Conservation (phyloP, 352 stramenopile species). For the Globisporangium viniferum region DNA sequence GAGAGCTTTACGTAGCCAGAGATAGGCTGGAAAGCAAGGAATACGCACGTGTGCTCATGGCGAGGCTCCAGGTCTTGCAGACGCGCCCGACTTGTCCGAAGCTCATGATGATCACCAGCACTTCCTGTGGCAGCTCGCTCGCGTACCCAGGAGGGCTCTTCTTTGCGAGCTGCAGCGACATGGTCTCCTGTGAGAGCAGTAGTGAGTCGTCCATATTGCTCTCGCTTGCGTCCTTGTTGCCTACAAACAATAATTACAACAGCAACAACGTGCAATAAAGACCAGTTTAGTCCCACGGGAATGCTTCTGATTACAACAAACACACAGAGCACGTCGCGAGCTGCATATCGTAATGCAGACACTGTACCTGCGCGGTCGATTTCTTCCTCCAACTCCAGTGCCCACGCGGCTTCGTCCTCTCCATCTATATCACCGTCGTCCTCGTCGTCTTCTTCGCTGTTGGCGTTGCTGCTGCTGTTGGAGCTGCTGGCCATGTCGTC, state of each 20-base stretch:
- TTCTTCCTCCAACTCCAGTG: conserved; percentile 68
- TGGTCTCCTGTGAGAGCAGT: conserved; percentile 18
- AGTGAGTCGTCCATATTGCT: conserved; percentile 6
- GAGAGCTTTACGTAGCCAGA: not conserved
- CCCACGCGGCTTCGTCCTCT: conserved; percentile 62
- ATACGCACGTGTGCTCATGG: conserved; percentile 46
- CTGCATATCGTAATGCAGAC: no score
- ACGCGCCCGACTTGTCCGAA: conserved; percentile 73
- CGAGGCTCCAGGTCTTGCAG: conserved; percentile 80
- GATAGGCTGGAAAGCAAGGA: not conserved
- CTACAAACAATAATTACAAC: not conserved
- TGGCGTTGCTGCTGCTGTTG: conserved; percentile 9
- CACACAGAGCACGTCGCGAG: not conserved
- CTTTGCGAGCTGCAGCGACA: conserved; percentile 16
- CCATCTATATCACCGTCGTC: conserved; percentile 15
- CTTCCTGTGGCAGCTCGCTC: conserved; percentile 63
- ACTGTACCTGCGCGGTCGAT: conserved; percentile 27
- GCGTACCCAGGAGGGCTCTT: conserved; percentile 15
- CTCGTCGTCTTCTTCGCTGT: conserved; percentile 15
- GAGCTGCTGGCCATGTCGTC: not conserved
- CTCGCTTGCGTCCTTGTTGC: not conserved
- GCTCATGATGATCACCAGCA: conserved; percentile 65
- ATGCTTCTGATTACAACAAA: not conserved
- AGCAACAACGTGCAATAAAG: not conserved
- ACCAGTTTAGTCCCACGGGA: not conserved